phyloP scores from a whole-genome alignment of 805 yeast genomes.

The Schwanniomyces vanrijiae region DNA sequence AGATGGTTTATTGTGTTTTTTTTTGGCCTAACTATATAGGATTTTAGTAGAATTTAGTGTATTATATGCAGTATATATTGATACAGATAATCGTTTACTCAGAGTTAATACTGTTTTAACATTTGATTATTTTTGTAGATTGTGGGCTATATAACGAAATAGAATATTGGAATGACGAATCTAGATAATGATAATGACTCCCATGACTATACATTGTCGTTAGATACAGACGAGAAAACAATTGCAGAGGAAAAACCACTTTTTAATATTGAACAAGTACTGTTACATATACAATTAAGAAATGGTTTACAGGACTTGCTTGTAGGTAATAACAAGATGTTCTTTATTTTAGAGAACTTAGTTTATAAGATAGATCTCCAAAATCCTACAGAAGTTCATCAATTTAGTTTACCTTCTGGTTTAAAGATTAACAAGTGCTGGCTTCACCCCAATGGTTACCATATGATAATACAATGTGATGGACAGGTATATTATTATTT shows the following conservation, averaged over 20 bases:
- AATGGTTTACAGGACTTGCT: slow-evolving; percentile 21
- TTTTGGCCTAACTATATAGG: not conserved
- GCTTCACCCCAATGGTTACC: slow-evolving; percentile 39
- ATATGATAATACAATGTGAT: slow-evolving; percentile 30
- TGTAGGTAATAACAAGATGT: slow-evolving; percentile 38
- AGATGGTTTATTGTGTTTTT: not conserved
- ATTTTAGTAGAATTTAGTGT: not conserved
- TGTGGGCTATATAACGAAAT: not conserved
- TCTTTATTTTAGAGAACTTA: slow-evolving; percentile 17
- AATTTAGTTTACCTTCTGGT: slow-evolving; percentile 21
- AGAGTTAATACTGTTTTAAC: no score
- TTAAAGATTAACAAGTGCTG: slow-evolving; percentile 26
- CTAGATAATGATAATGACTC: not conserved
- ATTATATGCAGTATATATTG: not conserved
- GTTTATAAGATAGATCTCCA: slow-evolving; percentile 34
- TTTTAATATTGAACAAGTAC: slow-evolving; percentile 37
- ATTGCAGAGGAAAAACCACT: slow-evolving; percentile 4
- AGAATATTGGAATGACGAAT: not conserved
- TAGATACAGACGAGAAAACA: not conserved
- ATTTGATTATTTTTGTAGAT: not conserved
- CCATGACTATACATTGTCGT: not conserved
- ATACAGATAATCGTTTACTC: not conserved
- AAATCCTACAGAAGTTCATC: slow-evolving; percentile 33
- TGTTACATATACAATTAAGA: slow-evolving; percentile 35
- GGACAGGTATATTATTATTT: slow-evolving; percentile 26